phyloP scores from a whole-genome alignment of 306 rosid species.

The Carpinus viminea region DNA sequence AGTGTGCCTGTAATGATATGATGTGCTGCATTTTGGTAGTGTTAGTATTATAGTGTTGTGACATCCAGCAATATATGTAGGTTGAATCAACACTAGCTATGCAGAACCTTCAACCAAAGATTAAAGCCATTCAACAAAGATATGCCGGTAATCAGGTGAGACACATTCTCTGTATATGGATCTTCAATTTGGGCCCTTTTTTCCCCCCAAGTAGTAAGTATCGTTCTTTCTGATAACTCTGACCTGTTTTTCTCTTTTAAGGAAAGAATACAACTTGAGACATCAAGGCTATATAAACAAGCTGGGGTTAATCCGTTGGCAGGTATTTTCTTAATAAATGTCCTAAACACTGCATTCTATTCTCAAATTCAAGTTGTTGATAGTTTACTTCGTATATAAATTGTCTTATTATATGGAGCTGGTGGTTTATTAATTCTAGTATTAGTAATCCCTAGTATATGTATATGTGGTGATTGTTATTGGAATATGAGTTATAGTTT shows the following conservation, averaged over 20 bases:
- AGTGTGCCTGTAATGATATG: not conserved
- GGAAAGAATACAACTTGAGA: constrained; percentile 99
- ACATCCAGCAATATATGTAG: constrained; percentile 41
- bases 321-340: constrained; percentile 41
- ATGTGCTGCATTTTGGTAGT: not conserved
- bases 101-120: constrained; percentile 98
- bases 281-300: constrained; percentile 85
- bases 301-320: constrained; percentile 99
- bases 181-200: constrained; percentile 30
- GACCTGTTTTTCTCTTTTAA: constrained; percentile 45
- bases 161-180: constrained; percentile 21
- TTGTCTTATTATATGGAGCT: constrained; percentile 23
- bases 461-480: constrained; percentile 1
- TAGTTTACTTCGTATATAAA: constrained; percentile 14
- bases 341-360: not conserved
- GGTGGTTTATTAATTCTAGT: constrained; percentile 12
- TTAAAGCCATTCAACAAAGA: constrained; percentile 97
- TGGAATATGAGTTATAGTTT: not conserved
- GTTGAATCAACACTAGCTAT: constrained; percentile 96
- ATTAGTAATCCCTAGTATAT: constrained; percentile 10
- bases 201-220: constrained; percentile 15
- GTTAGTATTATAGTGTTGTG: not conserved
- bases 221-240: constrained; percentile 35
- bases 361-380: not conserved
- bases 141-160: constrained; percentile 96